Evolutionary conservation across 2,329 filamentous ascomycete genomes (phyloP).

Genomic region (Hymenoscyphus fraxineus): DNA sequence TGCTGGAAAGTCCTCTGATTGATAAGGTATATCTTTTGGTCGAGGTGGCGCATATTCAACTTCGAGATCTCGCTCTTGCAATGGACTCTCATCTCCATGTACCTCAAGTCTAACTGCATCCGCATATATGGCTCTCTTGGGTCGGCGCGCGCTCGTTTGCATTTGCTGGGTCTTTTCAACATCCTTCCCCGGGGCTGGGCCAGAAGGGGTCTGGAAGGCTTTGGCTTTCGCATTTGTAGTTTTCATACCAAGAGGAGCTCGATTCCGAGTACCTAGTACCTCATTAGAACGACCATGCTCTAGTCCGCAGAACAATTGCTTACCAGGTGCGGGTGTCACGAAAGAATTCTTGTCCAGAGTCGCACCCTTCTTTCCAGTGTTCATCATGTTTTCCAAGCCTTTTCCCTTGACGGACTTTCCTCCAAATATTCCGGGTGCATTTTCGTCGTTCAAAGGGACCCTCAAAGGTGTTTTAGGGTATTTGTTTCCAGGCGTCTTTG

Average conservation of each 20-base stretch:
- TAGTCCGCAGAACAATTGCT: slow-evolving; percentile 25
- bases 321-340: slow-evolving; percentile 73
- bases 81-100: slow-evolving; percentile 48
- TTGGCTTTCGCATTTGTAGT: slow-evolving; percentile 90
- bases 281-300: slow-evolving; percentile 11
- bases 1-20: slow-evolving; percentile 64
- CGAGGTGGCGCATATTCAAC: slow-evolving; percentile 86
- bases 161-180: slow-evolving; percentile 59
- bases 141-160: slow-evolving; percentile 52
- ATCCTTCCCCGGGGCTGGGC: slow-evolving; percentile 55
- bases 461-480: slow-evolving; percentile 81
- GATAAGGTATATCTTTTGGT: slow-evolving; percentile 61
- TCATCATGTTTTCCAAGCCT: slow-evolving; percentile 54
- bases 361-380: slow-evolving; percentile 47
- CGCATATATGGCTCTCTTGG: slow-evolving; percentile 52
- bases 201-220: slow-evolving; percentile 62
- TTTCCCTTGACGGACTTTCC: slow-evolving; percentile 57
- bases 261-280: slow-evolving; percentile 48
- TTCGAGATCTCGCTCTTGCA: slow-evolving; percentile 71
- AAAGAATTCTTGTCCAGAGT: slow-evolving; percentile 60
- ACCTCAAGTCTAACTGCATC: slow-evolving; percentile 60
- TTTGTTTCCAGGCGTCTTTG: slow-evolving; percentile 76
- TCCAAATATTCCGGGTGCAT: slow-evolving; percentile 56
- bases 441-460: slow-evolving; percentile 78
- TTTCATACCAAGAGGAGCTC: slow-evolving; percentile 86